Evolutionary conservation across 768 basidiomycete genomes (phyloP).

Genomic region (Coprinopsis strossmayeri): DNA sequence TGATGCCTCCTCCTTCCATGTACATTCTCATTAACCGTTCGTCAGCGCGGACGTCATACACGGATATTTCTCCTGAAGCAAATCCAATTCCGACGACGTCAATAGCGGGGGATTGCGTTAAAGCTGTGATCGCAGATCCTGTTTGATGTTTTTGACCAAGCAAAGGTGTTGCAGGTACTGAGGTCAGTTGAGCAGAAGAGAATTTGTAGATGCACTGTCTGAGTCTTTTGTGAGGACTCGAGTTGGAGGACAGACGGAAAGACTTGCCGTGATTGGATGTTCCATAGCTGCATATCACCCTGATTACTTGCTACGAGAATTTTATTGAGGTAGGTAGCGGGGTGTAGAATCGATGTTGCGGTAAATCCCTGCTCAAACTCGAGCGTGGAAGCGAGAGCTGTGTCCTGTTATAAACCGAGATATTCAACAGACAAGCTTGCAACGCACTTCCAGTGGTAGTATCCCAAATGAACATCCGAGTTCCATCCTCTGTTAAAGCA

Average conservation of each 20-base stretch:
- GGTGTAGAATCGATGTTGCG: conserved; percentile 83
- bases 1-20: conserved; percentile 82
- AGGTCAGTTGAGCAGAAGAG: conserved; percentile 44
- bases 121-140: conserved; percentile 55
- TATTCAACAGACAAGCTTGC: not conserved
- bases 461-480: conserved; percentile 75
- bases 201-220: conserved; percentile 86
- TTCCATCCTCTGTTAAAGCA: conserved; percentile 73
- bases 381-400: conserved; percentile 62
- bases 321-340: conserved; percentile 96
- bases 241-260: no score
- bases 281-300: conserved; percentile 90
- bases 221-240: no score
- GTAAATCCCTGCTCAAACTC: conserved; percentile 80
- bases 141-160: conserved; percentile 18
- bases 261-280: conserved; percentile 72
- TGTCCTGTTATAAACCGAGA: conserved; percentile 2
- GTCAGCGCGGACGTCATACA: conserved; percentile 88
- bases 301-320: conserved; percentile 77
- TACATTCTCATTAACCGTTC: conserved; percentile 84
- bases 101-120: conserved; percentile 91
- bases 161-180: conserved; percentile 25
- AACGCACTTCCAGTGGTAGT: conserved; percentile 49
- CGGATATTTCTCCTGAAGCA: conserved; percentile 76
- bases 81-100: conserved; percentile 95